A percentile compares a stretch with the other conserved stretches of the same genome.
Conservation (phyloP, 1,284 basidiomycete genomes). For the Leccinum fuscescens region DNA sequence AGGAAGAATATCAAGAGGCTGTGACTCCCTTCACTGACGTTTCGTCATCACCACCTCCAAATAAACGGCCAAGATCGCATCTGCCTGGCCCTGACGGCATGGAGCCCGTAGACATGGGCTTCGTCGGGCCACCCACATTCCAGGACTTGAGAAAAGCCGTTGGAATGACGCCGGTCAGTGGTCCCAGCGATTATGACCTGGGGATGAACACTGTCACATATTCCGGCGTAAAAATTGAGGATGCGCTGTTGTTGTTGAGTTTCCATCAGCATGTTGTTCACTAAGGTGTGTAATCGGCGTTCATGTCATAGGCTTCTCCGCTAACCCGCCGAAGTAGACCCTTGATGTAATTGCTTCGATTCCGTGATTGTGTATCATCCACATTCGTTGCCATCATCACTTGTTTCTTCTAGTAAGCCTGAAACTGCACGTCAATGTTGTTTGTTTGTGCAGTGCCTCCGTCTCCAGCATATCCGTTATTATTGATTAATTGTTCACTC, state of each 20-base stretch:
- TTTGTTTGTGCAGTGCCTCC: constrained; percentile 10
- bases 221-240: constrained; percentile 54
- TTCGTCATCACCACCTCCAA: constrained; percentile 48
- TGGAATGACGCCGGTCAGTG: constrained; percentile 21
- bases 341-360: constrained; percentile 13
- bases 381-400: constrained; percentile 1
- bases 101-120: constrained; percentile 28
- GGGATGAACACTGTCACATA: constrained; percentile 30
- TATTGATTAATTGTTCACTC: constrained; percentile 35
- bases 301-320: neutral
- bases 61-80: constrained; percentile 28
- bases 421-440: constrained; percentile 9
- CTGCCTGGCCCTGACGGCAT: constrained; percentile 23
- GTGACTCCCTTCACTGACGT: constrained; percentile 65
- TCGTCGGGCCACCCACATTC: constrained; percentile 30
- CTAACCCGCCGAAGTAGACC: constrained; percentile 19
- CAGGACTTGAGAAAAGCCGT: constrained; percentile 30
- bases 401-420: constrained; percentile 10
- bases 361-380: constrained; percentile 24
- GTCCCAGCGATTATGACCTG: constrained; percentile 27
- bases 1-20: constrained; percentile 68
- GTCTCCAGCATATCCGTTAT: constrained; percentile 35
- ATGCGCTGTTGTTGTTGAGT: constrained; percentile 64
- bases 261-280: constrained; percentile 66
- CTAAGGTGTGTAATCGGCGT: constrained; percentile 33